phyloP scores from a whole-genome alignment of 495 filamentous ascomycete genomes.

The Penicillium manginii region DNA sequence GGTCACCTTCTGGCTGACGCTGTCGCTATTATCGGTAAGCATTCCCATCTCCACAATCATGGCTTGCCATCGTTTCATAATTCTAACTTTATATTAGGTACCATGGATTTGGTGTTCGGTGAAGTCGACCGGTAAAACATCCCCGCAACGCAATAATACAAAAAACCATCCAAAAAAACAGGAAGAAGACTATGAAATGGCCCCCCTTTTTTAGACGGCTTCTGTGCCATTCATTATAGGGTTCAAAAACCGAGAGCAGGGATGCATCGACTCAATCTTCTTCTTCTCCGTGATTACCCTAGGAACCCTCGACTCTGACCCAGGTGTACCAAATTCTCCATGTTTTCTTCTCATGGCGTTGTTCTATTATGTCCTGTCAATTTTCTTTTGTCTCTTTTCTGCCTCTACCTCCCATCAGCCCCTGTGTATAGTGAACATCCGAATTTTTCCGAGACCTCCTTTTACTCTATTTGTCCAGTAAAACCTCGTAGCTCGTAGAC shows the following conservation, averaged over 20 bases:
- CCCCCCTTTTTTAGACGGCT: constrained; percentile 28
- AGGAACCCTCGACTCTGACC: constrained; percentile 23
- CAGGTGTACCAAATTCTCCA: constrained; percentile 36
- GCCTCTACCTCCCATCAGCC: constrained; percentile 30
- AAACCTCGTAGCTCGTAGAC: no score
- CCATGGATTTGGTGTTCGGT: constrained; percentile 86
- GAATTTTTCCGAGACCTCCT: constrained; percentile 27
- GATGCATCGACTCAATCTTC: constrained; percentile 13
- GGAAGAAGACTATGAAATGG: constrained; percentile 30
- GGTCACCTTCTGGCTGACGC: constrained; percentile 96
- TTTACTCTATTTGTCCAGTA: background rate
- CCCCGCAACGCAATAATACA: constrained; percentile 29
- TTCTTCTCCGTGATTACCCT: constrained; percentile 25
- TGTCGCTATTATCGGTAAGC: constrained; percentile 85
- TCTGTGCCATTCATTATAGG: constrained; percentile 18
- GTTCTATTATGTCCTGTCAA: constrained; percentile 36
- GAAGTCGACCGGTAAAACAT: constrained; percentile 65
- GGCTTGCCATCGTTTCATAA: constrained; percentile 8
- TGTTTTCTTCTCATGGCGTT: constrained; percentile 40
- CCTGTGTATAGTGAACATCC: constrained; percentile 39
- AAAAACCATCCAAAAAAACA: constrained; percentile 25
- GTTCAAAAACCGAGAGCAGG: constrained; percentile 21
- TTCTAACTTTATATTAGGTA: constrained; percentile 42
- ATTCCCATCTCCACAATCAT: background rate
- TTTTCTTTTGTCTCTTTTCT: constrained; percentile 30